phyloP scores from a whole-genome alignment of 306 rosid genomes.

The Leucaena leucocephala region DNA sequence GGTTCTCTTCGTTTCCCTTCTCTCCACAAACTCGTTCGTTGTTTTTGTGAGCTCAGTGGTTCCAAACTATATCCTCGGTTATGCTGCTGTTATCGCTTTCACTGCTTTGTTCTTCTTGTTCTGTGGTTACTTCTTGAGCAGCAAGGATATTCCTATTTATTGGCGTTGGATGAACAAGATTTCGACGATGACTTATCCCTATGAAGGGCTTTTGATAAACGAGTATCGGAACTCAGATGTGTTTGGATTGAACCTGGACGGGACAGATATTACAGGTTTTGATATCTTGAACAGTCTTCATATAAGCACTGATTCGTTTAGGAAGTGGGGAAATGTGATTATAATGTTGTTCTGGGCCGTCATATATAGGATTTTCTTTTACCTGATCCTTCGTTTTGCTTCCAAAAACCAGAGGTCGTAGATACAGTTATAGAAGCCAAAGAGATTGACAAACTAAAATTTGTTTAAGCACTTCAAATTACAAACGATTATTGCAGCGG shows the following conservation, averaged over 20 bases:
- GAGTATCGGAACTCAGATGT: constrained; percentile 44
- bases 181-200: constrained; percentile 94
- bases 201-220: constrained; percentile 81
- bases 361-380: constrained; percentile 73
- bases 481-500: background rate
- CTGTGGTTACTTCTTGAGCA: constrained; percentile 85
- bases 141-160: constrained; percentile 55
- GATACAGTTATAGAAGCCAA: background rate
- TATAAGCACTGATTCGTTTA: constrained; percentile 32
- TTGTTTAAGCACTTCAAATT: constrained; percentile 38
- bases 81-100: constrained; percentile 89
- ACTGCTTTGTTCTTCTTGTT: constrained; percentile 91
- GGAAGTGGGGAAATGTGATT: constrained; percentile 64
- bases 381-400: constrained; percentile 69
- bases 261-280: constrained; percentile 42
- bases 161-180: constrained; percentile 92
- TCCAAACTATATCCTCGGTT: constrained; percentile 84
- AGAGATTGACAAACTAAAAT: background rate
- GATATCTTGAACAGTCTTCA: constrained; percentile 54
- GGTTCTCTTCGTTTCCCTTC: constrained; percentile 74
- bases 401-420: constrained; percentile 86
- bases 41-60: constrained; percentile 85
- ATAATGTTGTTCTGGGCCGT: constrained; percentile 78
- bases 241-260: constrained; percentile 40
- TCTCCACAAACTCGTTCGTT: constrained; percentile 86